Evolutionary conservation across 2,329 filamentous ascomycete genomes (phyloP), one percentile per base, ranked within the genome.

Genomic region (Ascochyta clinopodiicola): DNA sequence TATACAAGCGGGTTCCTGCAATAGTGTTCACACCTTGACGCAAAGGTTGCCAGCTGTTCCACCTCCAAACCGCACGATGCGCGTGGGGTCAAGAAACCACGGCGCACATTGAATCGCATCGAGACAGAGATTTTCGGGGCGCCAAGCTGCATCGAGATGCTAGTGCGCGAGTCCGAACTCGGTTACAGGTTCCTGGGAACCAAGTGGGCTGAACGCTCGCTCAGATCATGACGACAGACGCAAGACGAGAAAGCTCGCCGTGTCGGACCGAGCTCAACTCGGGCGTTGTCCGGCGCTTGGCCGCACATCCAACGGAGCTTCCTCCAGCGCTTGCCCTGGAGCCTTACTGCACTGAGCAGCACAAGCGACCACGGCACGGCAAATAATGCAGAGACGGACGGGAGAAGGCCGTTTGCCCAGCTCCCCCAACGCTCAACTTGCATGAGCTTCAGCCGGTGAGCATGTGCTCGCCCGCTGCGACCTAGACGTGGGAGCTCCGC

Each of bases 151-250:
- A 61, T 54, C n/a, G 59, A 59, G 50, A 45, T 59, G 54, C 61
- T 56, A 62, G 56, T 56, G 54, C 42, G 63, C 64, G 57, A 65
- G 51, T 60, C 56, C 62, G 51, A 54, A 56, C 58, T 59, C 60
- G 59, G 60, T 64, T 62, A 66, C 63, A 63, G 61, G 66, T 61
- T 57, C 60, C 63, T 65, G 70, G 71, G 67, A 61, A 17, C 17
- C 58, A 46, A 54, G 59, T 59, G 57, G 57, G 49, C 51, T 55
- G 57, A 60, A 56, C 42, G 54, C 59, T 51, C 34, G 38, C 39
- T 68, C 62, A 61, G 56, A 72, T 71, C 67, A 74, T 73, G 69
- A 73, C 71, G 71, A 70, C 56, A 68, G 50, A 45, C 22, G 22
- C 34, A 55, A 31, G 29, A 31, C 4, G 29, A 8, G 9, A 17